Conservation (phyloP, 441 rosid genomes). For the Daphne laureola region DNA sequence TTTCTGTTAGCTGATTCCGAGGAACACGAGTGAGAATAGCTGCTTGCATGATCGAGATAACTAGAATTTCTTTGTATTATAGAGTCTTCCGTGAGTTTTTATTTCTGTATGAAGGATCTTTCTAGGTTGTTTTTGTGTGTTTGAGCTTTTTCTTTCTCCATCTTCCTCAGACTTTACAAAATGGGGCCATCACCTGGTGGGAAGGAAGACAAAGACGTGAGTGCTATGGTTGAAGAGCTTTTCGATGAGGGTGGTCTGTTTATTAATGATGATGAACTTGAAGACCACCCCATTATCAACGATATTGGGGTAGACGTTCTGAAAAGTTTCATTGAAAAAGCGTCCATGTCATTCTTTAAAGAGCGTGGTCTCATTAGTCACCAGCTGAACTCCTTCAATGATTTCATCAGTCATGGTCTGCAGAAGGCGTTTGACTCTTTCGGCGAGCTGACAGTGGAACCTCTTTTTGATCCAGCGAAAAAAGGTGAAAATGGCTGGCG, state of each 20-base stretch:
- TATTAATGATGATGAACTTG: constrained; percentile 25
- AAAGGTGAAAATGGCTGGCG: constrained; percentile 60
- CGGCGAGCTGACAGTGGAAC: constrained; percentile 55
- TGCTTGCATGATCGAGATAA: no score
- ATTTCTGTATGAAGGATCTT: no score
- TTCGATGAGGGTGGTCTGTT: constrained; percentile 27
- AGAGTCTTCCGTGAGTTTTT: no score
- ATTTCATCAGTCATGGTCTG: constrained; percentile 54
- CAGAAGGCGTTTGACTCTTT: constrained; percentile 52
- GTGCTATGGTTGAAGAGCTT: constrained; percentile 20
- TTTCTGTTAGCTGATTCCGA: no score
- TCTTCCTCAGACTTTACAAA: constrained; percentile 18
- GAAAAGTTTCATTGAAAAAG: constrained; percentile 50
- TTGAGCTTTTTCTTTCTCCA: not conserved
- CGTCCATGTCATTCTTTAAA: constrained; percentile 42
- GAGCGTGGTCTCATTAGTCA: constrained; percentile 77
- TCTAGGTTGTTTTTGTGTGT: no score
- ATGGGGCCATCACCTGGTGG: constrained; percentile 22
- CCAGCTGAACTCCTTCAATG: constrained; percentile 74
- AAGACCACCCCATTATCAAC: constrained; percentile 18
- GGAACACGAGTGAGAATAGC: no score
- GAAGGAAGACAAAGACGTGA: constrained; percentile 15
- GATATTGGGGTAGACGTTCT: constrained; percentile 43
- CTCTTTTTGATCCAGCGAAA: constrained; percentile 62
- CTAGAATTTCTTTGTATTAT: no score